A percentile compares a stretch with the other conserved stretches of the same genome.
Evolutionary conservation across 192 early-diverging fungal species (phyloP).

Genomic region (Backusella australiensis): DNA sequence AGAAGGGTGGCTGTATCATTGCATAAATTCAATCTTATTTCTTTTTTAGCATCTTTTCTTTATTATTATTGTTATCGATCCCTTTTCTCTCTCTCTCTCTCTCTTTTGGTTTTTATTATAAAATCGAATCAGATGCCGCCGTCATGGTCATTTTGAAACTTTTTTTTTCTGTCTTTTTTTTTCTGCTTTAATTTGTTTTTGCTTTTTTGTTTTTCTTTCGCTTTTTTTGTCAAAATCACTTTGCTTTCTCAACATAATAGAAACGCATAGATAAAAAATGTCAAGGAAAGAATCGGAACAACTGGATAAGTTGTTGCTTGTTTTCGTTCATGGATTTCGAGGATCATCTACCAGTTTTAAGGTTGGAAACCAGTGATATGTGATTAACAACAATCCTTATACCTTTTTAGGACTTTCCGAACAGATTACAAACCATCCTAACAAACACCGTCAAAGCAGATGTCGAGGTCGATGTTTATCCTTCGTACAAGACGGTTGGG

Average conservation of each 20-base stretch:
- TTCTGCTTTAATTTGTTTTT: not conserved
- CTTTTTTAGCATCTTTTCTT: not conserved
- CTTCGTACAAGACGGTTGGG: constrained; percentile 55
- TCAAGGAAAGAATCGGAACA: not conserved
- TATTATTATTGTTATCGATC: not conserved
- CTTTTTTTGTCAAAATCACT: not conserved
- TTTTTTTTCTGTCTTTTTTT: not conserved
- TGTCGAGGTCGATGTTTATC: constrained; percentile 50
- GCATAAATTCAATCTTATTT: constrained; percentile 23
- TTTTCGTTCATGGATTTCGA: constrained; percentile 60
- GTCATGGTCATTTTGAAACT: not conserved
- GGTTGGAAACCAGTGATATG: constrained; percentile 22
- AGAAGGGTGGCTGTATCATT: constrained; percentile 52
- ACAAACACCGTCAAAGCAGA: constrained; percentile 41
- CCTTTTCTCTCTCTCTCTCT: not conserved
- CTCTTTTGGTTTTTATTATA: not conserved
- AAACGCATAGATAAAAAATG: not conserved
- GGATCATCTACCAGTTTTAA: constrained; percentile 48
- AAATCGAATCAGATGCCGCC: not conserved
- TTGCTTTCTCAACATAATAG: not conserved
- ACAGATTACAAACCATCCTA: constrained; percentile 42
- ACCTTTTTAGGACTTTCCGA: constrained; percentile 50
- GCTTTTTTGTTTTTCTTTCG: not conserved
- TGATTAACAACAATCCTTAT: constrained; percentile 3
- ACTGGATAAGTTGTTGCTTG: constrained; percentile 41